These are phyloP conservation scores for Mollisia scopiformis DNA, from an alignment of 2,329 filamentous ascomycete genomes.

Conservation along the genomic window DNA sequence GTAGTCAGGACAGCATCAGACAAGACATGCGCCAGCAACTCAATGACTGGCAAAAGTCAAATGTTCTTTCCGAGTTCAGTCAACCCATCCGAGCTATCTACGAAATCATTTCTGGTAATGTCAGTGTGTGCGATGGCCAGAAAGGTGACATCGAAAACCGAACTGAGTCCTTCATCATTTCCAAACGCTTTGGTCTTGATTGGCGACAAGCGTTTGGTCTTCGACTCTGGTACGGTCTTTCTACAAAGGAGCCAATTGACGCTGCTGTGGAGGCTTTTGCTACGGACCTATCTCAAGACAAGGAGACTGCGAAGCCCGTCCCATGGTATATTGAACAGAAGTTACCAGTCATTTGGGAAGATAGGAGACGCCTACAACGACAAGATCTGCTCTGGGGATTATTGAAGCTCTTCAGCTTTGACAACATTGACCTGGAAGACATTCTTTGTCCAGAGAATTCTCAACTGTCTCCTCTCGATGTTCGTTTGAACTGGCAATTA, in stretches of 20 bases:
- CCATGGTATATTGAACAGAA: constrained; percentile 70
- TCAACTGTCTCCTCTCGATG: constrained; percentile 73
- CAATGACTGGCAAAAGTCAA: constrained; percentile 79
- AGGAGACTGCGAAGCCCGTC: constrained; percentile 70
- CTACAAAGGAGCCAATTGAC: constrained; percentile 68
- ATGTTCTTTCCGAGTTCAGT: constrained; percentile 84
- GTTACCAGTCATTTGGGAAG: constrained; percentile 61
- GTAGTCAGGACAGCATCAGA: constrained; percentile 68
- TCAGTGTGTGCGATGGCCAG: constrained; percentile 80
- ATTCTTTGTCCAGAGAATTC: constrained; percentile 77
- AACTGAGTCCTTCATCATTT: constrained; percentile 78
- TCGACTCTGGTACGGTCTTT: constrained; percentile 84
- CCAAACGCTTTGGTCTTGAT: constrained; percentile 80
- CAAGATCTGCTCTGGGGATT: constrained; percentile 89
- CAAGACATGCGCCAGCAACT: constrained; percentile 81
- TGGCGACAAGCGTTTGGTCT: constrained; percentile 95
- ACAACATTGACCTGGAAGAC: constrained; percentile 65
- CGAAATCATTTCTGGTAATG: constrained; percentile 85
- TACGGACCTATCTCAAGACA: constrained; percentile 70
- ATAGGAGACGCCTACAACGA: constrained; percentile 57
- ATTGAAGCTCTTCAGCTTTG: constrained; percentile 75
- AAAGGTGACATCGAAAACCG: constrained; percentile 78
- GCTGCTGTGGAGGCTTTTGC: constrained; percentile 74
- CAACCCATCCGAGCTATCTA: constrained; percentile 86
- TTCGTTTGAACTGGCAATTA: constrained; percentile 83